These are phyloP conservation scores for Lactarius tabidus DNA, from an alignment of 768 basidiomycete genomes.

Conservation along the genomic window DNA sequence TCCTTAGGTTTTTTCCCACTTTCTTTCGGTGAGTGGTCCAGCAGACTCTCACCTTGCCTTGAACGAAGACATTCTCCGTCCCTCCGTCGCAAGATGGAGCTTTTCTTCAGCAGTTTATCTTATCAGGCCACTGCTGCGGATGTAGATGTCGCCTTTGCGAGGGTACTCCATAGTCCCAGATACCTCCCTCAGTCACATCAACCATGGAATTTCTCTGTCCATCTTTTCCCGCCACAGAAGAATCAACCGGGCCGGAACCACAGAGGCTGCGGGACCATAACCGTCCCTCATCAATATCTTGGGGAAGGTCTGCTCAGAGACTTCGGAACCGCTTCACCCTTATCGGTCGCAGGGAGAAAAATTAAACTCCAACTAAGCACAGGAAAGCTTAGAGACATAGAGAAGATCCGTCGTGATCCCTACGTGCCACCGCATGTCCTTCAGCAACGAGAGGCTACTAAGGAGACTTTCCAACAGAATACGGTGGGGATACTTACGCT, in stretches of 20 bases:
- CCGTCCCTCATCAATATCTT: slow-evolving; percentile 41
- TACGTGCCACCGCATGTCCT: slow-evolving; percentile 15
- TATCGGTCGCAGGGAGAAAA: slow-evolving; percentile 34
- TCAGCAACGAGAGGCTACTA: slow-evolving; percentile 4
- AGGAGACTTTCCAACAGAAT: slow-evolving; percentile 30
- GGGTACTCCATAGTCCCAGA: slow-evolving; percentile 42
- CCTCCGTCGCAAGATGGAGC: slow-evolving; percentile 31
- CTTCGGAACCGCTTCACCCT: slow-evolving; percentile 34
- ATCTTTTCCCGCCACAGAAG: slow-evolving; percentile 41
- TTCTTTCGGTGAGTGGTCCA: neutral
- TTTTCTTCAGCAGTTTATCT: slow-evolving; percentile 32
- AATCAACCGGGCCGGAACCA: slow-evolving; percentile 32
- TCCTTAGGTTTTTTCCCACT: neutral
- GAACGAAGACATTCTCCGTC: neutral
- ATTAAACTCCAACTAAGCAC: slow-evolving; percentile 31
- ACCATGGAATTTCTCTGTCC: slow-evolving; percentile 52
- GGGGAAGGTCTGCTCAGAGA: slow-evolving; percentile 42
- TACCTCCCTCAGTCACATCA: slow-evolving; percentile 34
- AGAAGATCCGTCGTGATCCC: slow-evolving; percentile 19
- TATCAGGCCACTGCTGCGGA: slow-evolving; percentile 20
- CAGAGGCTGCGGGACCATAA: slow-evolving; percentile 44
- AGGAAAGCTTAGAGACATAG: slow-evolving; percentile 25
- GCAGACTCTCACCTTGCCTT: neutral
- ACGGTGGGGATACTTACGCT: slow-evolving; percentile 37
- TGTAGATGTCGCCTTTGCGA: slow-evolving; percentile 37